Percentiles rank a stretch among this genome's conserved stretches.
Evolutionary conservation across 169 alveolate species (phyloP).

Genomic region (Cystoisospora suis): DNA sequence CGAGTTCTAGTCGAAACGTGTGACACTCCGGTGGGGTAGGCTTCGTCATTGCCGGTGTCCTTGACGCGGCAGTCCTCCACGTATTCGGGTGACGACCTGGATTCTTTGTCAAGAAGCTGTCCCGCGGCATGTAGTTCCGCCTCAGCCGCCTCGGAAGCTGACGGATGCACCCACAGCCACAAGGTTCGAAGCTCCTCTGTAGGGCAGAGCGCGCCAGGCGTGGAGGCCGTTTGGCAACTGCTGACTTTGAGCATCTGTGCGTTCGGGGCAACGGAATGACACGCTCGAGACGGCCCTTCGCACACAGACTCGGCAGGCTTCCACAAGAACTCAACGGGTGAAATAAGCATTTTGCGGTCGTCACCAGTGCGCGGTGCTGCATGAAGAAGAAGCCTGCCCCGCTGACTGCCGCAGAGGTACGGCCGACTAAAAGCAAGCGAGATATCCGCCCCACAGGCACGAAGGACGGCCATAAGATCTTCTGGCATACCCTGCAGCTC

Average conservation of each 20-base stretch:
- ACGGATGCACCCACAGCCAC: conserved; percentile 49
- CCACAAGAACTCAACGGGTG: conserved; percentile 18
- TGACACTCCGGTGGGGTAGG: background rate
- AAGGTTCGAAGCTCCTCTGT: background rate
- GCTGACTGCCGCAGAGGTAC: background rate
- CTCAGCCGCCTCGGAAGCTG: conserved; percentile 35
- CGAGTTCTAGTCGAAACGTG: background rate
- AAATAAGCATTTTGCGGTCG: background rate
- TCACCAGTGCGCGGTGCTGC: background rate
- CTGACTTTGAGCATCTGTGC: background rate
- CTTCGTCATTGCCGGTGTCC: background rate
- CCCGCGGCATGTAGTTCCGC: background rate
- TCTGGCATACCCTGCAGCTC: conserved; percentile 8
- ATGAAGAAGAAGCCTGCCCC: background rate
- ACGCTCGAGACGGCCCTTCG: background rate
- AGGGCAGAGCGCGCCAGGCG: background rate
- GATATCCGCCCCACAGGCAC: conserved; percentile 22
- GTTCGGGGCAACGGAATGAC: background rate
- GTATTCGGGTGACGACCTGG: no score
- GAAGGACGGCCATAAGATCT: background rate
- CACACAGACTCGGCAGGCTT: conserved; percentile 9
- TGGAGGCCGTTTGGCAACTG: background rate
- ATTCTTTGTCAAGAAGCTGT: no score
- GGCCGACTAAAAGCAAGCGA: background rate
- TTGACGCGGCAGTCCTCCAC: background rate